Percentiles rank a stretch among this genome's conserved stretches.
phyloP scores from a whole-genome alignment of 768 basidiomycete genomes.

The Cytidiella melzeri region DNA sequence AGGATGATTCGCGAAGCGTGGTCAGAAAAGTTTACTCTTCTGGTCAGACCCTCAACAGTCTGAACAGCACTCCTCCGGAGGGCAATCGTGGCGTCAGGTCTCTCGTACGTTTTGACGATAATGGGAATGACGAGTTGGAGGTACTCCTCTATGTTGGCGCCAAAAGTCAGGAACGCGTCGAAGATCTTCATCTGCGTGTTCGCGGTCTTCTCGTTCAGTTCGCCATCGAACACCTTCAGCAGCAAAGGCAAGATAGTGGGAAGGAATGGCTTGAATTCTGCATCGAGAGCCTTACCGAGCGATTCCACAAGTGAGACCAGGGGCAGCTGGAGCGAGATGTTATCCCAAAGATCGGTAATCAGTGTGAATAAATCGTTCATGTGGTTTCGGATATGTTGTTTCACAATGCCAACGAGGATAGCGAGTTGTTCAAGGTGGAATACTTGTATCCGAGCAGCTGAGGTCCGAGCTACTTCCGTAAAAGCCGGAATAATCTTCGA shows the following conservation, averaged over 20 bases:
- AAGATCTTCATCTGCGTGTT: conserved; percentile 85
- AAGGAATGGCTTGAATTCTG: conserved; percentile 95
- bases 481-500: conserved; percentile 90
- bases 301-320: conserved; percentile 91
- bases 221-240: conserved; percentile 88
- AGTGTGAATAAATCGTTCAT: conserved; percentile 79
- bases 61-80: conserved; percentile 87
- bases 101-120: conserved; percentile 87
- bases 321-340: conserved; percentile 74
- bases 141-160: conserved; percentile 95
- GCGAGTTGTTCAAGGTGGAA: conserved; percentile 94
- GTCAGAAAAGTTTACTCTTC: conserved; percentile 94
- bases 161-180: conserved; percentile 92
- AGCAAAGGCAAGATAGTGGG: conserved; percentile 86
- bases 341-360: conserved; percentile 90
- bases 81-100: conserved; percentile 61
- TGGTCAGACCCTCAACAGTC: conserved; percentile 85
- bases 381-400: conserved; percentile 93
- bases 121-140: conserved; percentile 94
- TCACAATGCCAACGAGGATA: conserved; percentile 92
- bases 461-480: conserved; percentile 76
- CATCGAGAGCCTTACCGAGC: conserved; percentile 87
- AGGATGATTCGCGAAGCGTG: conserved; percentile 97
- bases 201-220: conserved; percentile 71
- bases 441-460: conserved; percentile 79